phyloP scores from a whole-genome alignment of 345 rosid genomes.

The Conringia planisiliqua region DNA sequence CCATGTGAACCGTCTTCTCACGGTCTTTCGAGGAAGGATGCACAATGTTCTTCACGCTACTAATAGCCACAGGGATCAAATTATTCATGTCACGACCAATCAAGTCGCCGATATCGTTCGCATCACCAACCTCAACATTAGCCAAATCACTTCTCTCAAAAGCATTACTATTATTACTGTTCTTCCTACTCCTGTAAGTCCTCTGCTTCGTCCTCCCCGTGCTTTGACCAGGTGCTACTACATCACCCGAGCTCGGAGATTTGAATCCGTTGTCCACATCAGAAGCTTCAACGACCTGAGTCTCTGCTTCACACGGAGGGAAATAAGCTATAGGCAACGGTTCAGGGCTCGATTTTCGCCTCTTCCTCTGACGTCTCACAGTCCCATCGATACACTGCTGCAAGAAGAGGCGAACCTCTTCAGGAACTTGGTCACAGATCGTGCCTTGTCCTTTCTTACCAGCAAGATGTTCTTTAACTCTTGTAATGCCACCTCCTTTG shows the following conservation, averaged over 20 bases:
- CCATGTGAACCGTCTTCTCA: conserved; percentile 45
- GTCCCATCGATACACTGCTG: conserved; percentile 69
- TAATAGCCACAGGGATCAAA: conserved; percentile 37
- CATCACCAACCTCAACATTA: conserved; percentile 31
- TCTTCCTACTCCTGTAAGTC: conserved; percentile 37
- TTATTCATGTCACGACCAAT: conserved; percentile 35
- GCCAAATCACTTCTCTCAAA: conserved; percentile 47
- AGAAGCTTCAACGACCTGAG: conserved; percentile 29
- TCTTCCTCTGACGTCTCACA: conserved; percentile 66
- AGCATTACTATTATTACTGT: conserved; percentile 24
- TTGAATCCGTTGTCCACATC: conserved; percentile 38
- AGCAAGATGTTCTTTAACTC: conserved; percentile 94
- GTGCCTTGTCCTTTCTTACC: conserved; percentile 86
- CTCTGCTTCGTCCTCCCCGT: conserved; percentile 34
- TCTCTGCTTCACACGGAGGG: conserved; percentile 37
- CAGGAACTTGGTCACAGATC: conserved; percentile 65
- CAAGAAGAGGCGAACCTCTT: conserved; percentile 56
- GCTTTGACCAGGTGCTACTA: conserved; percentile 17
- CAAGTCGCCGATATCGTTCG: conserved; percentile 10
- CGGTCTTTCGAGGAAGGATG: conserved; percentile 33
- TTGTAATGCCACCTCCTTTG: conserved; percentile 94
- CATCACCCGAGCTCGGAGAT: conserved; percentile 21
- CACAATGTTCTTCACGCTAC: conserved; percentile 33
- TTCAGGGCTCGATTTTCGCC: conserved; percentile 50
- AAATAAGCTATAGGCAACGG: conserved; percentile 44